Base-by-base conservation (phyloP, 441 rosid species). In the Adansonia rubrostipa region DNA sequence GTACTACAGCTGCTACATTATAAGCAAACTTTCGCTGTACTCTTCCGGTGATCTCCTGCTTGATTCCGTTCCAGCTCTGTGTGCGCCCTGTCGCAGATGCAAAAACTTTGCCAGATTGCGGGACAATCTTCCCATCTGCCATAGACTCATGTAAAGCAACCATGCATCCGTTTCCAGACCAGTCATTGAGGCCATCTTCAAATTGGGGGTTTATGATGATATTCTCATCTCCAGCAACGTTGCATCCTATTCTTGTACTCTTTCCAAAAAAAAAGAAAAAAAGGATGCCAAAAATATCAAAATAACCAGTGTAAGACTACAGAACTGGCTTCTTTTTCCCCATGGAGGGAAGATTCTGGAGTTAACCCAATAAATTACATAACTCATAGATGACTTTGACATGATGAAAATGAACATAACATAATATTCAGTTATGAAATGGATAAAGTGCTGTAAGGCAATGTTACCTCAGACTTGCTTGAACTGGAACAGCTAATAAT, bases 111-210 rank as follows among this genome's bases (percentile, higher is more conserved):
- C 98, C 98, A 2, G 90, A 84, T 70, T 78, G 82, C 1, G 97
- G 98, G 11, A 87, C 77, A 64, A 94, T 89, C 82, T 85, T 92
- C 36, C 96, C 95, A 79, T 84, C 92, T 15, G 87, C 97, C 87
- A 92, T 84, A 14, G 97, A 91, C 19, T 92, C 95, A 77, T 92
- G 92, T 74, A 92, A 81, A 63, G 68, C 86, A 73, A 87, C 78
- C 79, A 88, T 87, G 90, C 92, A 96, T 75, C 93, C 91, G 90
- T 93, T 92, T 65, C 93, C 96, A 2, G 98, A 86, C 99, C 98
- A 96, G 83, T 92, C 92, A 74, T 87, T 92, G 53, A 91, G 88
- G 73, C 97, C 97, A 84, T 92, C 95, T 69, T 89, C 94, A 61
- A 96, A 96, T 74, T 77, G 77, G 5, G 97, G 96, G 82, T 96